Conservation (phyloP, 164 flowering plant genomes). For the Berberis vulgaris region DNA sequence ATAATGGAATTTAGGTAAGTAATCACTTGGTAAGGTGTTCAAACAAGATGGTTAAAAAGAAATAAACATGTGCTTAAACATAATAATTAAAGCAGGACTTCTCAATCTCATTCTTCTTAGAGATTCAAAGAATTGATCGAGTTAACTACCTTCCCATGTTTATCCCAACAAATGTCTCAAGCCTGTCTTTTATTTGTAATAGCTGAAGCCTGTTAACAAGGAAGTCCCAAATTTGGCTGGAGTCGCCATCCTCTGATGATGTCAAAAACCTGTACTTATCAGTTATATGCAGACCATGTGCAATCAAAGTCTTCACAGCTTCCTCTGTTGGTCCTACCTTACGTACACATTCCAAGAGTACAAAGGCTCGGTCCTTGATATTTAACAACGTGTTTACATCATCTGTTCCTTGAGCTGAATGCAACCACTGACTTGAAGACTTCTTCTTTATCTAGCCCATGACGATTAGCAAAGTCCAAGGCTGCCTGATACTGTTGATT, state of each 20-base stretch:
- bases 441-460: conserved; percentile 73
- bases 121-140: not conserved
- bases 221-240: conserved; percentile 42
- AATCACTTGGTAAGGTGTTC: too few relatives aligned
- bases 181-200: conserved; percentile 71
- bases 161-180: conserved; percentile 92
- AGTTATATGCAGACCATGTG: conserved; percentile 62
- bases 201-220: conserved; percentile 61
- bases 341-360: conserved; percentile 68
- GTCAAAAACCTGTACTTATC: conserved; percentile 36
- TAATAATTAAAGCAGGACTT: not conserved
- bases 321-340: conserved; percentile 78
- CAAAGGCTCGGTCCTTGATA: conserved; percentile 67
- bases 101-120: too few relatives aligned
- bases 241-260: conserved; percentile 22
- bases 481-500: conserved; percentile 57
- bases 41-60: too few relatives aligned
- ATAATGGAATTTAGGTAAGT: too few relatives aligned
- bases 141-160: conserved; percentile 90
- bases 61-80: not conserved
- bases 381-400: conserved; percentile 52
- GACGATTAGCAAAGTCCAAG: conserved; percentile 53
- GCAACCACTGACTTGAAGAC: conserved; percentile 83
- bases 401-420: conserved; percentile 44
- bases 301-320: conserved; percentile 58